phyloP scores from a whole-genome alignment of 2,329 filamentous ascomycete genomes.

The Fusarium sp. region DNA sequence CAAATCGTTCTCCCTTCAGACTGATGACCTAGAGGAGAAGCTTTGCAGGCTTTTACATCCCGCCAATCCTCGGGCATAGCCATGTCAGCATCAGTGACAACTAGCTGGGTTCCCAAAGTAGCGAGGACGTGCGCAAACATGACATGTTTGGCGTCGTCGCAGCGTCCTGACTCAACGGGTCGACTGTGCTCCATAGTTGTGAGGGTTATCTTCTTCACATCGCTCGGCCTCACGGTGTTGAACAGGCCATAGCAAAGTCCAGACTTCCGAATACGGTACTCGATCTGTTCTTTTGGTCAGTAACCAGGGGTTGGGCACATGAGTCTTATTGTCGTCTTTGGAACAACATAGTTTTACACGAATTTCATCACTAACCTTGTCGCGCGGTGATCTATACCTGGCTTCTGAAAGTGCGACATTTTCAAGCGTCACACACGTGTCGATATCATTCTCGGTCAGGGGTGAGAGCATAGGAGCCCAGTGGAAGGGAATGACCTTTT shows the following conservation, averaged over 20 bases:
- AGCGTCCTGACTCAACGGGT: slow-evolving; percentile 66
- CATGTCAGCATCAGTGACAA: slow-evolving; percentile 84
- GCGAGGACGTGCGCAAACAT: slow-evolving; percentile 84
- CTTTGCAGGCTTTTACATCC: slow-evolving; percentile 56
- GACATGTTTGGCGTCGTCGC: slow-evolving; percentile 59
- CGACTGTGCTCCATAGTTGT: slow-evolving; percentile 65
- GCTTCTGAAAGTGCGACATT: slow-evolving; percentile 66
- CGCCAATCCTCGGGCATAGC: slow-evolving; percentile 77
- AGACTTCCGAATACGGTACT: slow-evolving; percentile 51
- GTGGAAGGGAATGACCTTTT: slow-evolving; percentile 66
- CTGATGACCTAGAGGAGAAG: slow-evolving; percentile 74
- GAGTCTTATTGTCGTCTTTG: background rate
- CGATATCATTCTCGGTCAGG: slow-evolving; percentile 75
- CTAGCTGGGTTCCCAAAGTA: slow-evolving; percentile 73
- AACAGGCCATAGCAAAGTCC: slow-evolving; percentile 84
- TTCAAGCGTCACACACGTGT: slow-evolving; percentile 69
- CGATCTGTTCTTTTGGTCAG: slow-evolving; percentile 44
- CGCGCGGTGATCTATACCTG: slow-evolving; percentile 63
- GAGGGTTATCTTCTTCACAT: slow-evolving; percentile 61
- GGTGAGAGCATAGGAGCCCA: slow-evolving; percentile 75
- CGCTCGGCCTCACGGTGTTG: slow-evolving; percentile 69
- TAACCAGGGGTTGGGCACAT: background rate
- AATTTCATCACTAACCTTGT: slow-evolving; percentile 61
- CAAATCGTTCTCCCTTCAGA: slow-evolving; percentile 80
- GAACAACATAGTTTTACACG: background rate